These are phyloP conservation scores for Chenopodium formosanum DNA, from an alignment of 148 eudicot species.

Conservation along the genomic window DNA sequence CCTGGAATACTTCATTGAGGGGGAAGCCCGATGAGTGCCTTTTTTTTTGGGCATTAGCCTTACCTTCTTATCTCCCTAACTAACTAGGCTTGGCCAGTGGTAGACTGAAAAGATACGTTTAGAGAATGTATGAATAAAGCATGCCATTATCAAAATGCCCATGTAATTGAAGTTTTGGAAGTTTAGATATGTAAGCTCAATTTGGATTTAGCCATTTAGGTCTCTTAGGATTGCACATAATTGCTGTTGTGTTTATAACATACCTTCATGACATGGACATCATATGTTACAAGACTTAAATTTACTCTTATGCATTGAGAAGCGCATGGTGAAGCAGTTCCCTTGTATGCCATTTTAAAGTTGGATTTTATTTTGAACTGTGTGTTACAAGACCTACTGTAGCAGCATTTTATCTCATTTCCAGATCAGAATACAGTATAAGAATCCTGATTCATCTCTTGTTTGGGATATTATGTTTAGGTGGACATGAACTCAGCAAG, in stretches of 20 bases:
- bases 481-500: conserved; percentile 86
- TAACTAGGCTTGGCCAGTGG: neutral
- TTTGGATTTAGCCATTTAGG: neutral
- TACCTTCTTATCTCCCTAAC: neutral
- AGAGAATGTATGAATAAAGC: neutral
- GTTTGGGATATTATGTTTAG: conserved; percentile 21
- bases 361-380: neutral
- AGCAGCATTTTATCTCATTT: neutral
- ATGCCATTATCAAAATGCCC: neutral
- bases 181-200: too few species aligned
- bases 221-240: too few species aligned
- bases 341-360: neutral
- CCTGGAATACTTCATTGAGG: neutral
- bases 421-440: neutral
- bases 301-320: neutral
- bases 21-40: neutral
- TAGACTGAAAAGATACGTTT: neutral
- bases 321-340: neutral
- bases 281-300: too few species aligned
- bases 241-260: neutral
- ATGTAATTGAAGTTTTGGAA: too few species aligned
- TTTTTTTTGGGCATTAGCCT: neutral
- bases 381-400: neutral
- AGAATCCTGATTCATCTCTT: neutral
- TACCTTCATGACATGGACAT: neutral